Percentiles rank a stretch among this genome's conserved stretches.
Evolutionary conservation across 495 filamentous ascomycete species (phyloP).

Genomic region (Neurospora sp.): DNA sequence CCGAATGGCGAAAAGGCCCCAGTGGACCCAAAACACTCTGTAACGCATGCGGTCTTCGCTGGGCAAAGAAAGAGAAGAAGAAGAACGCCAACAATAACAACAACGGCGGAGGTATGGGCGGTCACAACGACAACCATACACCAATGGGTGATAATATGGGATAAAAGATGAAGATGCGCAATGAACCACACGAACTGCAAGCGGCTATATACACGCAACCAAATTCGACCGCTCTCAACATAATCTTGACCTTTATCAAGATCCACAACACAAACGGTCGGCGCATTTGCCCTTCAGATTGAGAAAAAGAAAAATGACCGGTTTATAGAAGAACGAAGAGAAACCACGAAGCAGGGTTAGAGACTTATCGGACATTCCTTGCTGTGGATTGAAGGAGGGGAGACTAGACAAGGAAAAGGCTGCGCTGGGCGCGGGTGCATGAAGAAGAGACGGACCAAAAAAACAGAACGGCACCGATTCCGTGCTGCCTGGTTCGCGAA

Average conservation of each 20-base stretch:
- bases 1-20: constrained; percentile 95
- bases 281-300: neutral
- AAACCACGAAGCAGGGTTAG: neutral
- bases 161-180: constrained; percentile 3
- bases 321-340: neutral
- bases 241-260: neutral
- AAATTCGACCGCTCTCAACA: neutral
- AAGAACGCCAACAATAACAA: constrained; percentile 16
- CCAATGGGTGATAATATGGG: constrained; percentile 1
- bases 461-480: neutral
- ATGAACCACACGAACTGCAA: neutral
- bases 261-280: neutral
- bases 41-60: constrained; percentile 88
- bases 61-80: constrained; percentile 75
- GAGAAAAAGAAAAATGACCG: neutral
- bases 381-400: neutral
- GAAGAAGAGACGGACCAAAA: neutral
- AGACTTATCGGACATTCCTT: neutral
- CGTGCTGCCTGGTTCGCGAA: neutral
- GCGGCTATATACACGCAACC: neutral
- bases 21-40: constrained; percentile 91
- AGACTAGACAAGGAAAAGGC: neutral
- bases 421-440: neutral
- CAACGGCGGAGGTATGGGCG: neutral
- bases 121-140: neutral